Percentiles rank a stretch among this genome's conserved stretches.
Conservation (phyloP, 2,329 filamentous ascomycete species). For the Neodidymelliopsis sp. region DNA sequence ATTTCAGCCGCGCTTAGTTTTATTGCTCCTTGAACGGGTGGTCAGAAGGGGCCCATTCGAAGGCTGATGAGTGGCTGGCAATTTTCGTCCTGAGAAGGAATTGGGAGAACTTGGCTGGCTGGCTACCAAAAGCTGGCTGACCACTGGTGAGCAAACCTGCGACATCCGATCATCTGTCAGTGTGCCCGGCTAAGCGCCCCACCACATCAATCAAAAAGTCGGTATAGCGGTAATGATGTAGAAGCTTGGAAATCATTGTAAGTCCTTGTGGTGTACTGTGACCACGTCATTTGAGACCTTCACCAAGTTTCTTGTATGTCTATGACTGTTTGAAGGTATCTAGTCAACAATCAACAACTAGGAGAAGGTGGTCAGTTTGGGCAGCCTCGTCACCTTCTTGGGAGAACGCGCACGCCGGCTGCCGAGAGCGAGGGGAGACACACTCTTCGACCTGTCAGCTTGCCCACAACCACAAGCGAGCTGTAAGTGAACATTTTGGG, state of each 20-base stretch:
- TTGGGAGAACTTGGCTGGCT: conserved; percentile 13
- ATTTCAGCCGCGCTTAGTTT: conserved; percentile 12
- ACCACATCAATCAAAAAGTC: conserved; percentile 6
- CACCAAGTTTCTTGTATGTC: conserved; percentile 5
- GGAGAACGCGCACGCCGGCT: conserved; percentile 24
- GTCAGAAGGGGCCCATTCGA: conserved; percentile 6
- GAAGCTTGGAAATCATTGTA: not conserved
- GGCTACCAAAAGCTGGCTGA: conserved; percentile 6
- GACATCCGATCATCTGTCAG: conserved; percentile 18
- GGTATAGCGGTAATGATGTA: conserved; percentile 9
- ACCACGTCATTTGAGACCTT: conserved; percentile 8
- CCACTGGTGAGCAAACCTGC: conserved; percentile 12
- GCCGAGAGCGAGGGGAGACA: conserved; percentile 16
- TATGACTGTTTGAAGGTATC: conserved; percentile 8
- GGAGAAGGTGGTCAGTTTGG: conserved; percentile 1
- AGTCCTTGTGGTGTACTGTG: conserved; percentile 11
- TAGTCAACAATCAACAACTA: not conserved
- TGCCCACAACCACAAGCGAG: conserved; percentile 30
- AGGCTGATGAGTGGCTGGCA: conserved; percentile 7
- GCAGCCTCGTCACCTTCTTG: conserved; percentile 19
- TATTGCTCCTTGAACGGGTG: conserved; percentile 10
- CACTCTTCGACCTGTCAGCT: conserved; percentile 36
- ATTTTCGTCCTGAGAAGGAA: not conserved
- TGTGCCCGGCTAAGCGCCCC: conserved; percentile 5
- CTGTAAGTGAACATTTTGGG: conserved; percentile 30